Evolutionary conservation across 2,329 filamentous ascomycete genomes (phyloP).

Genomic region (Huntiella savannae): DNA sequence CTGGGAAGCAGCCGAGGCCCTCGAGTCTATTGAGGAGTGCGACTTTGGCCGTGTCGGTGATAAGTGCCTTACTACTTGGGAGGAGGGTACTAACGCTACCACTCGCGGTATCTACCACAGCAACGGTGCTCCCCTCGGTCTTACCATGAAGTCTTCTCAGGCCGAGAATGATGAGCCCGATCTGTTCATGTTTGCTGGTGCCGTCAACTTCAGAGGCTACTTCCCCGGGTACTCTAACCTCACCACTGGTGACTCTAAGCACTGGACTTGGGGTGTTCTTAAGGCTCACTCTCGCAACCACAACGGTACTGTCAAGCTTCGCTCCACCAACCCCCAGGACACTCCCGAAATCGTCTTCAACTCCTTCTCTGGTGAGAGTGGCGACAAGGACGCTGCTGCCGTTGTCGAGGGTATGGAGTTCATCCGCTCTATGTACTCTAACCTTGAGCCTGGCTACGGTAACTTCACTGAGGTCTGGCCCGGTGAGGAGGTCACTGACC

Average conservation of each 20-base stretch:
- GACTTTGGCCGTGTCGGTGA: slow-evolving; percentile 10
- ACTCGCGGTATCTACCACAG: slow-evolving; percentile 11
- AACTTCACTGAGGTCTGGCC: slow-evolving; percentile 10
- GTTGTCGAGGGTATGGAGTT: slow-evolving; percentile 20
- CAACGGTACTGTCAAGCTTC: slow-evolving; percentile 41
- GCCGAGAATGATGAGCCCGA: slow-evolving; percentile 24
- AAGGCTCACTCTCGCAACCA: slow-evolving; percentile 36
- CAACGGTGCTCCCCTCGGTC: slow-evolving; percentile 12
- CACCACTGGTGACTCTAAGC: slow-evolving; percentile 23
- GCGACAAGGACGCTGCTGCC: slow-evolving; percentile 25
- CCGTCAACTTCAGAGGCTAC: slow-evolving; percentile 35
- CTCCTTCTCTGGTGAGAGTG: slow-evolving; percentile 28
- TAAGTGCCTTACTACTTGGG: slow-evolving; percentile 7
- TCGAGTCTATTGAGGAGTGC: slow-evolving; percentile 7
- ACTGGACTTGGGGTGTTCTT: slow-evolving; percentile 26
- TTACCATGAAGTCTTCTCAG: slow-evolving; percentile 11
- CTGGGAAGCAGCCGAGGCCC: slow-evolving; percentile 10
- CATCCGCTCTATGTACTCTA: slow-evolving; percentile 14
- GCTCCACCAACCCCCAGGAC: slow-evolving; percentile 40
- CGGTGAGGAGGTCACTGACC: slow-evolving; percentile 12
- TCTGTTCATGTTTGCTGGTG: slow-evolving; percentile 34
- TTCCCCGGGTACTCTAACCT: slow-evolving; percentile 33
- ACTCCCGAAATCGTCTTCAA: slow-evolving; percentile 44
- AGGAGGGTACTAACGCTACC: slow-evolving; percentile 2
- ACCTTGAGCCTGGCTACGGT: slow-evolving; percentile 13